These are phyloP conservation scores for Globisporangium takayamanum DNA, from an alignment of 352 stramenopile species.

Conservation along the genomic window DNA sequence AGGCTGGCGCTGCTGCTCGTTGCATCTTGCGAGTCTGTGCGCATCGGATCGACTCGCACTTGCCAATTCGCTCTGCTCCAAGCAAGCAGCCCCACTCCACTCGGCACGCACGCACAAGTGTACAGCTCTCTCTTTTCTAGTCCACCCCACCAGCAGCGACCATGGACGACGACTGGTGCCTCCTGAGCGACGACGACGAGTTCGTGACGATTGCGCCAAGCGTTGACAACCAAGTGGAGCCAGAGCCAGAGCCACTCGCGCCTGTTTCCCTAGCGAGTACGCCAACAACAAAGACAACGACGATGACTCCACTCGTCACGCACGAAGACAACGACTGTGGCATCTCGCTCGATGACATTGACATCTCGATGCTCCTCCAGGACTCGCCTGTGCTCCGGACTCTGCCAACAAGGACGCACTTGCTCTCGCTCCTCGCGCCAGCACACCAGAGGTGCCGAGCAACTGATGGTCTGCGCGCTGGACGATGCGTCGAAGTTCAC, in stretches of 20 bases:
- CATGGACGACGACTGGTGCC: slow-evolving; percentile 55
- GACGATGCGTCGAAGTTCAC: slow-evolving; percentile 7
- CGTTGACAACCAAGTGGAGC: slow-evolving; percentile 20
- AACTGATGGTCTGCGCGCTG: not conserved
- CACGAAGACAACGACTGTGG: not conserved
- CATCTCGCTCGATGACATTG: slow-evolving; percentile 12
- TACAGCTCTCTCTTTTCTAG: not conserved
- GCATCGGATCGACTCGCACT: not conserved
- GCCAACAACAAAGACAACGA: not conserved
- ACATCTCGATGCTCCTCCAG: slow-evolving; percentile 23
- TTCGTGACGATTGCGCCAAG: slow-evolving; percentile 5
- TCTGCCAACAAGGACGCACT: slow-evolving; percentile 12
- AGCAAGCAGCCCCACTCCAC: not conserved
- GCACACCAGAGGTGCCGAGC: slow-evolving; percentile 18
- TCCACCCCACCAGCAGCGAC: not conserved
- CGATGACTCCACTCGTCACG: not conserved
- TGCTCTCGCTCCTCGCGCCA: slow-evolving; percentile 30
- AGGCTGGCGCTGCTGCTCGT: too few relatives aligned
- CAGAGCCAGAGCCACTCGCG: slow-evolving; percentile 16
- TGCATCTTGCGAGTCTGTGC: too few relatives aligned
- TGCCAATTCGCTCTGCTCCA: not conserved
- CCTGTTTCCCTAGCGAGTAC: not conserved
- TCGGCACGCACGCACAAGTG: not conserved
- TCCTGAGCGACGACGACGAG: slow-evolving; percentile 39
- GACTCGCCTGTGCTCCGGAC: slow-evolving; percentile 9